Conservation (phyloP, 2,329 filamentous ascomycete genomes). For the Pyrenochaeta sp. region DNA sequence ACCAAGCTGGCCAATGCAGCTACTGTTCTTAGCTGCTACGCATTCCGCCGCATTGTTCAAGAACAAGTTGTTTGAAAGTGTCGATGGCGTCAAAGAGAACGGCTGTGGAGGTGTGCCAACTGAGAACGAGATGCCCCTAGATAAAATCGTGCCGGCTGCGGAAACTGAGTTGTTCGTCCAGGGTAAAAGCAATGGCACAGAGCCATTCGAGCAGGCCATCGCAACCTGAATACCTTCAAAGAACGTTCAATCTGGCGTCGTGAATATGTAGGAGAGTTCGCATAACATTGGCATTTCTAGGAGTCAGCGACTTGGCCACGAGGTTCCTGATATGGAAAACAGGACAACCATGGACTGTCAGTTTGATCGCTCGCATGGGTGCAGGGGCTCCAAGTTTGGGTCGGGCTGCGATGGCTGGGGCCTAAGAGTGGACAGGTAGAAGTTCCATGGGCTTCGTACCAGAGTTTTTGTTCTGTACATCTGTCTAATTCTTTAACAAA, state of each 20-base stretch:
- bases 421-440: not conserved
- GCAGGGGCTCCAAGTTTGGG: not conserved
- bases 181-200: conserved; percentile 22
- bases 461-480: too few relatives aligned
- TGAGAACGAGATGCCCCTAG: conserved; percentile 24
- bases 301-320: too few relatives aligned
- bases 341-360: not conserved
- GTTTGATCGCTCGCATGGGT: not conserved
- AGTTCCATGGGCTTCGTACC: too few relatives aligned
- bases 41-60: conserved; percentile 23
- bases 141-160: conserved; percentile 16
- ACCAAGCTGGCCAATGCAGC: conserved; percentile 25
- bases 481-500: too few relatives aligned
- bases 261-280: too few relatives aligned
- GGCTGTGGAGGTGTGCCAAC: conserved; percentile 25
- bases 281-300: too few relatives aligned
- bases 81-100: conserved; percentile 26
- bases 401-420: not conserved
- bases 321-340: too few relatives aligned
- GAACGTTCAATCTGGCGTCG: not conserved
- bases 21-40: conserved; percentile 20
- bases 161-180: conserved; percentile 27
- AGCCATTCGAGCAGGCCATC: conserved; percentile 27
- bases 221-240: conserved; percentile 2
- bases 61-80: conserved; percentile 22